Evolutionary conservation across 805 yeast genomes (phyloP).

Genomic region (Blastobotrys americana): DNA sequence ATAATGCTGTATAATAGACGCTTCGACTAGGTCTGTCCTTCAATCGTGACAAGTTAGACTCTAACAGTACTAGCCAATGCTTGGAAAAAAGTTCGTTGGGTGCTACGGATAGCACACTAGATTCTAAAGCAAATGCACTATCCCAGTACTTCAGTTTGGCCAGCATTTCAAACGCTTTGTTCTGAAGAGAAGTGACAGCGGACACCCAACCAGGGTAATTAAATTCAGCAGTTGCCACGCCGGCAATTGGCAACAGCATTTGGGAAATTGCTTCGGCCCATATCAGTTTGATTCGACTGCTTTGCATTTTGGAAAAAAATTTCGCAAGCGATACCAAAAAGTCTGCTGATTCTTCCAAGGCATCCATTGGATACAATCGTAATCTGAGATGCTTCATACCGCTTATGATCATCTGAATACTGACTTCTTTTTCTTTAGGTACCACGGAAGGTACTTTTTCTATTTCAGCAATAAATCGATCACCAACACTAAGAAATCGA

Average conservation of each 20-base stretch:
- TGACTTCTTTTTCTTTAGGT: slow-evolving; percentile 48
- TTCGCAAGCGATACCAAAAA: slow-evolving; percentile 80
- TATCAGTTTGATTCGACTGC: slow-evolving; percentile 59
- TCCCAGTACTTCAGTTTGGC: slow-evolving; percentile 53
- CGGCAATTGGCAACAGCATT: slow-evolving; percentile 75
- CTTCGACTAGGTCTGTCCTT: slow-evolving; percentile 53
- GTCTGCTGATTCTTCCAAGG: slow-evolving; percentile 88
- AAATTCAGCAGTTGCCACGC: slow-evolving; percentile 82
- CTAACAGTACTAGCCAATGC: slow-evolving; percentile 66
- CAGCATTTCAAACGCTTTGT: slow-evolving; percentile 41
- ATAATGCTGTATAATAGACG: slow-evolving; percentile 53
- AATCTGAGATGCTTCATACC: slow-evolving; percentile 86
- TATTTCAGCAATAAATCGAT: slow-evolving; percentile 84
- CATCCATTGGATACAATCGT: slow-evolving; percentile 78
- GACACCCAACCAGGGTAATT: slow-evolving; percentile 94
- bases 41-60: slow-evolving; percentile 50
- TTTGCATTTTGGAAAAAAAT: slow-evolving; percentile 62
- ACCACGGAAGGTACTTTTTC: slow-evolving; percentile 65
- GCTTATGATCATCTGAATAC: slow-evolving; percentile 65
- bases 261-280: slow-evolving; percentile 79
- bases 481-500: slow-evolving; percentile 81
- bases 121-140: slow-evolving; percentile 55
- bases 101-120: slow-evolving; percentile 72
- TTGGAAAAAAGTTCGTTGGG: slow-evolving; percentile 66
- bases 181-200: slow-evolving; percentile 59